Evolutionary conservation across 768 basidiomycete species (phyloP).

Genomic region (Serpula lacrymans): DNA sequence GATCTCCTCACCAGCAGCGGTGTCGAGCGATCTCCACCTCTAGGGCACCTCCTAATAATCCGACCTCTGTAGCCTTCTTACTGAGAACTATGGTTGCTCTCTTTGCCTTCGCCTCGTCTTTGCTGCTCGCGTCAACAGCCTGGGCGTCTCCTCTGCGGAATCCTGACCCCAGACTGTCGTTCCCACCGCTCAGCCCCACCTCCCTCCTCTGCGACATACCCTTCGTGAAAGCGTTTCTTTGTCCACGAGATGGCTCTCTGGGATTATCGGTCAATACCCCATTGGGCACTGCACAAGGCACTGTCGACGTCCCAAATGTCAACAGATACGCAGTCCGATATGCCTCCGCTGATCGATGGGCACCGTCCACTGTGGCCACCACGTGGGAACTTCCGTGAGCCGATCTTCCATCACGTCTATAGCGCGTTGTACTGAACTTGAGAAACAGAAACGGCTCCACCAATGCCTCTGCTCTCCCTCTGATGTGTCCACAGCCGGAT

Average conservation of each 20-base stretch:
- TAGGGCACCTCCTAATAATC: neutral
- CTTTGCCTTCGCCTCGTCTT: constrained; percentile 28
- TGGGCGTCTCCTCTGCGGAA: constrained; percentile 28
- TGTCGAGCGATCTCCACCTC: constrained; percentile 1
- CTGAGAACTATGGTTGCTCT: constrained; percentile 31
- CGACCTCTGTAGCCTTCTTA: constrained; percentile 5
- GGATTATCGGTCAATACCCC: constrained; percentile 39
- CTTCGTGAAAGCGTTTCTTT: constrained; percentile 37
- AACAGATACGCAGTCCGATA: constrained; percentile 65
- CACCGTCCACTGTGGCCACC: constrained; percentile 47
- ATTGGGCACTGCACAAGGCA: constrained; percentile 56
- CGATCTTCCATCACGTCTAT: neutral
- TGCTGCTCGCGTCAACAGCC: constrained; percentile 26
- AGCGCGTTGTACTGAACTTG: constrained; percentile 1
- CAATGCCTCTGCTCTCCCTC: constrained; percentile 55
- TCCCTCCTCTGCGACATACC: constrained; percentile 44
- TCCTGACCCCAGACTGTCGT: constrained; percentile 17
- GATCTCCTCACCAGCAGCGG: constrained; percentile 1
- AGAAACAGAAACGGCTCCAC: constrained; percentile 44
- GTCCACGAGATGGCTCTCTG: constrained; percentile 33
- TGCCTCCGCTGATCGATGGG: constrained; percentile 61
- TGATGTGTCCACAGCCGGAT: constrained; percentile 66
- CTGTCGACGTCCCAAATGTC: constrained; percentile 43
- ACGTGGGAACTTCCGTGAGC: constrained; percentile 65
- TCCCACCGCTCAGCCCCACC: constrained; percentile 34